Percentiles rank a stretch among this genome's conserved stretches.
These are phyloP conservation scores for Mycosphaerella sp. DNA, from an alignment of 2,329 filamentous ascomycete species.

Conservation along the genomic window DNA sequence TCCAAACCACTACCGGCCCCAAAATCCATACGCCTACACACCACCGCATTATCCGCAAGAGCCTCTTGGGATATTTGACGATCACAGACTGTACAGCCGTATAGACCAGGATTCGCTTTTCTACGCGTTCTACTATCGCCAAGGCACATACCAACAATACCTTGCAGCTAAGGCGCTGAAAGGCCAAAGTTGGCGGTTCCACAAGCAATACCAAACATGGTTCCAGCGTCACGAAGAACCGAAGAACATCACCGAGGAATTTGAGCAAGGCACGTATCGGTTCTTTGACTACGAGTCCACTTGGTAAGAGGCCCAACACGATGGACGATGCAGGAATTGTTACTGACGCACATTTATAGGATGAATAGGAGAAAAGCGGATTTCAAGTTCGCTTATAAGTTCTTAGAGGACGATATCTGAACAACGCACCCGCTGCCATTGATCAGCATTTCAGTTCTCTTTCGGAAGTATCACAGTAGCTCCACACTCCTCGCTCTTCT, in stretches of 20 bases:
- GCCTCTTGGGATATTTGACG: slow-evolving; percentile 84
- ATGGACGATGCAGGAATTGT: slow-evolving; percentile 12
- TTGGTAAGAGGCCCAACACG: slow-evolving; percentile 58
- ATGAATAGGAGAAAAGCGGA: slow-evolving; percentile 98
- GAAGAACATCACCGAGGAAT: slow-evolving; percentile 97
- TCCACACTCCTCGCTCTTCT: slow-evolving; percentile 12
- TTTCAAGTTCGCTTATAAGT: slow-evolving; percentile 98
- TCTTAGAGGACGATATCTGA: slow-evolving; percentile 68
- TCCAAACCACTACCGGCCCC: slow-evolving; percentile 76
- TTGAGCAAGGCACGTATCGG: slow-evolving; percentile 95
- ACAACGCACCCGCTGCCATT: not conserved
- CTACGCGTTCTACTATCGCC: slow-evolving; percentile 98
- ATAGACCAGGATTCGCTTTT: slow-evolving; percentile 96
- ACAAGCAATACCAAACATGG: slow-evolving; percentile 99
- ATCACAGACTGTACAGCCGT: slow-evolving; percentile 75
- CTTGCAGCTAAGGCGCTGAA: slow-evolving; percentile 95
- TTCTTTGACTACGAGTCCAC: slow-evolving; percentile 99
- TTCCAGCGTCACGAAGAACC: slow-evolving; percentile 98
- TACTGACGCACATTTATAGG: slow-evolving; percentile 47
- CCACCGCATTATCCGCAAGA: slow-evolving; percentile 86
- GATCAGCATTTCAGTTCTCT: not conserved
- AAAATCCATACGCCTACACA: slow-evolving; percentile 66
- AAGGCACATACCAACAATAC: slow-evolving; percentile 92
- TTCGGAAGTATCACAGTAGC: slow-evolving; percentile 20
- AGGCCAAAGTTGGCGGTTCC: slow-evolving; percentile 97